Base-by-base conservation (phyloP, 2,329 filamentous ascomycete species). In the Podosphaera fusca region DNA sequence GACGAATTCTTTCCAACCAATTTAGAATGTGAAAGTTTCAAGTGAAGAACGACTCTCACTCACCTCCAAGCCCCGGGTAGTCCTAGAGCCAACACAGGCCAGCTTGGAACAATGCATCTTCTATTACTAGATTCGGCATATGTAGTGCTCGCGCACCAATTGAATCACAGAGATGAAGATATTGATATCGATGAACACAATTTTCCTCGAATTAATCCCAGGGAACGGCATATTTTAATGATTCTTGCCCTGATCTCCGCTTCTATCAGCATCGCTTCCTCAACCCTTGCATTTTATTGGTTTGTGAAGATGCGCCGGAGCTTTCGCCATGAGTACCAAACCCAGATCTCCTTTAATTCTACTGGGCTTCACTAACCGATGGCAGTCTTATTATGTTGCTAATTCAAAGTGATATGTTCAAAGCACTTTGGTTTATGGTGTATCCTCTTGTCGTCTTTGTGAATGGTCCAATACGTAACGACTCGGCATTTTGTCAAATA, bases 221-320 rank as follows among this genome's bases (percentile, higher is more conserved):
- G 34, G 5, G 34, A 53, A 36, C n/a, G 14, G 30, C 31, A 62
- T 33, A 60, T 59, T 2, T 58, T 66, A 52, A 67, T 67, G 61
- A 63, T 59, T 57, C 56, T 68, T 58, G 64, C 67, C 8, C 62
- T 73, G 55, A 66, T 69, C 45, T 69, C 69, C 58, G 63, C 74
- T 7, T 69, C 74, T 0, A 62, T 80, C 61, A 85, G 82, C 62
- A 70, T 85, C 36, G 56, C 74, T 2, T 72, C 77, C 9, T 76
- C 75, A 0, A 63, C 79, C 5, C 65, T 77, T 35, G 74, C 80
- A 1, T 75, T 83, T 46, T 84, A 82, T 69, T 87, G 82, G 80
- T 87, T 89, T 65, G 71, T 78, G 58, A 75, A 79, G 60, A 88
- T 88, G 82, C 75, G 79, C 61, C 76, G 83, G 64, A 80, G 76